A percentile compares a stretch with the other conserved stretches of the same genome.
Conservation (phyloP, 495 filamentous ascomycete genomes). For the Echria macrotheca region DNA sequence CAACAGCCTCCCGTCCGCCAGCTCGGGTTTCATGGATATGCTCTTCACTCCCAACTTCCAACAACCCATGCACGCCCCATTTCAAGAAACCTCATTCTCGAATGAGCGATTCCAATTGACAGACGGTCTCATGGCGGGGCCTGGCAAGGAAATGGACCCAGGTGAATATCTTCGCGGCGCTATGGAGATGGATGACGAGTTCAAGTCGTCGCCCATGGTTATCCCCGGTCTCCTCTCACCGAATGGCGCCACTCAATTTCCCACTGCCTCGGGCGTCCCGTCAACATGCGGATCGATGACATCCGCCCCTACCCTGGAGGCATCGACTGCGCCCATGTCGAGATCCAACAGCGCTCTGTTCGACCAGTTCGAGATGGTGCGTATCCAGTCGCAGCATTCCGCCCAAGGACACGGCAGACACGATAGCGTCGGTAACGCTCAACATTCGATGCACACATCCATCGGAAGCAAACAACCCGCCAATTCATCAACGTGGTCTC, state of each 20-base stretch:
- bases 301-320: constrained; percentile 37
- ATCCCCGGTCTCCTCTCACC: constrained; percentile 17
- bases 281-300: constrained; percentile 43
- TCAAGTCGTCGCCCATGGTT: constrained; percentile 17
- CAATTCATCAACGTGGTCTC: constrained; percentile 29
- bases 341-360: constrained; percentile 39
- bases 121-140: constrained; percentile 4
- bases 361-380: constrained; percentile 41
- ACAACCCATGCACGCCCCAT: constrained; percentile 13
- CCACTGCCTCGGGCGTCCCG: constrained; percentile 13
- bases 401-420: constrained; percentile 22
- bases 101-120: constrained; percentile 1
- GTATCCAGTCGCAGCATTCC: constrained; percentile 39
- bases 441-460: constrained; percentile 17
- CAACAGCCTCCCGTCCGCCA: constrained; percentile 3
- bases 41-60: constrained; percentile 13
- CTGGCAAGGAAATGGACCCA: constrained; percentile 17
- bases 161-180: constrained; percentile 25
- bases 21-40: constrained; percentile 5
- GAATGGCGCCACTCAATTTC: constrained; percentile 12
- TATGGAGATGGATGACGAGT: constrained; percentile 10
- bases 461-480: constrained; percentile 31
- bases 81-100: constrained; percentile 12
- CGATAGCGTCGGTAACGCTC: constrained; percentile 22
- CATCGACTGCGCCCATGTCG: constrained; percentile 42